Conservation (phyloP, 306 rosid species). For the Sindora glabra region DNA sequence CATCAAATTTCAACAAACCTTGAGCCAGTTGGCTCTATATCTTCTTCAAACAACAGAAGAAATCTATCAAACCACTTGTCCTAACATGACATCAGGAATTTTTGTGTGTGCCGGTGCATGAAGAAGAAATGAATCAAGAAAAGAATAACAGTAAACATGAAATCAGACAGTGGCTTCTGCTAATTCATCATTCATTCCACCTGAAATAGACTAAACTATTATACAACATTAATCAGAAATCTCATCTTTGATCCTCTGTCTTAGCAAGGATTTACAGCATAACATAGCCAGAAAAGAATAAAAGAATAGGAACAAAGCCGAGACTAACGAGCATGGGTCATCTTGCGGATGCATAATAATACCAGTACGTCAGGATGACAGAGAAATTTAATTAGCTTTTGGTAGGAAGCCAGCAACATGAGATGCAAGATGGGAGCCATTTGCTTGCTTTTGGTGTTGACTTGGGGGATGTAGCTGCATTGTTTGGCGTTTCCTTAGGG, state of each 20-base stretch:
- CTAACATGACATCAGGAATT: too few relatives aligned
- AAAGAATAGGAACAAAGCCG: not conserved
- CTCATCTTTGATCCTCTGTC: not conserved
- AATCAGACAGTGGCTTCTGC: too few relatives aligned
- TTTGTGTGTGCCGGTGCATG: too few relatives aligned
- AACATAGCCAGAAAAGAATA: not conserved
- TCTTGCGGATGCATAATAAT: constrained; percentile 1
- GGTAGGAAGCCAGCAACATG: not conserved
- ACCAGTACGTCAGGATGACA: not conserved
- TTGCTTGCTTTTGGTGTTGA: not conserved
- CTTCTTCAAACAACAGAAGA: too few relatives aligned
- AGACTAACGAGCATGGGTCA: constrained; percentile 19
- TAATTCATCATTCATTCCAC: too few relatives aligned
- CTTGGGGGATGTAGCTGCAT: constrained; percentile 6
- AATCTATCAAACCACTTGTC: too few relatives aligned
- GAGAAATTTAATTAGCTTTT: not conserved
- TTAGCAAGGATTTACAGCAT: not conserved
- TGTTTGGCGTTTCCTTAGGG: constrained; percentile 14
- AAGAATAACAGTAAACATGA: too few relatives aligned
- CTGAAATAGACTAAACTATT: constrained; percentile 20
- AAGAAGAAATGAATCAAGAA: too few relatives aligned
- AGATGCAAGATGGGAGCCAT: not conserved
- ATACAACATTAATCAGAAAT: constrained; percentile 6
- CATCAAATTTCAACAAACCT: too few relatives aligned
- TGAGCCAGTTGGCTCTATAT: too few relatives aligned